A percentile compares a stretch with the other conserved stretches of the same genome.
Evolutionary conservation across 768 basidiomycete species (phyloP).

Genomic region (Xanthoconium stramineum): DNA sequence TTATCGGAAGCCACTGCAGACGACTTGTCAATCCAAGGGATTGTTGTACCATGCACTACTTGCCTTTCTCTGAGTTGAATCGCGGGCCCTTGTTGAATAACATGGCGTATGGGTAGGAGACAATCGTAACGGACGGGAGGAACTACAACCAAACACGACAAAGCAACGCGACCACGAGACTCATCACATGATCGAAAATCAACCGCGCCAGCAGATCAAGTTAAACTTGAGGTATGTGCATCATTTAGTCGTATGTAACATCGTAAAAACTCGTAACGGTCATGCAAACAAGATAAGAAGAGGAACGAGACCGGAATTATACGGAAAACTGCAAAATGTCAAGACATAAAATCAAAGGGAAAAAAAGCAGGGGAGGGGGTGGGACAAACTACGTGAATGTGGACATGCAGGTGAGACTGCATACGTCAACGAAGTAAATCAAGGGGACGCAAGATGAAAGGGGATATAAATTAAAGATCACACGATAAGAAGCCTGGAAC

Average conservation of each 20-base stretch:
- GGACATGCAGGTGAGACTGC: constrained; percentile 3
- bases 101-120: constrained; percentile 11
- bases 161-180: constrained; percentile 20
- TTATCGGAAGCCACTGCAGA: constrained; percentile 32
- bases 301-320: constrained; percentile 1
- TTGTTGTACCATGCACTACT: background rate
- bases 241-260: constrained; percentile 26
- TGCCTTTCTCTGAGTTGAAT: constrained; percentile 14
- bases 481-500: constrained; percentile 20
- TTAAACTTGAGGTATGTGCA: constrained; percentile 15
- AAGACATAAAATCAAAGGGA: constrained; percentile 10
- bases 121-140: background rate
- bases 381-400: background rate
- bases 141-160: constrained; percentile 17
- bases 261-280: constrained; percentile 27
- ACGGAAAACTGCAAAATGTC: constrained; percentile 4
- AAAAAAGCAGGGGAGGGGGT: constrained; percentile 7
- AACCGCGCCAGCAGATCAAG: constrained; percentile 3
- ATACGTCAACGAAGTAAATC: background rate
- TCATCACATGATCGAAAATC: constrained; percentile 24
- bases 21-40: background rate
- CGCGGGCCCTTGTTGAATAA: constrained; percentile 50
- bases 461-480: constrained; percentile 18
- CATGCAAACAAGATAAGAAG: constrained; percentile 17
- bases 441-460: constrained; percentile 9